Conservation (phyloP, 768 basidiomycete genomes). For the Tubosaeta sp. region DNA sequence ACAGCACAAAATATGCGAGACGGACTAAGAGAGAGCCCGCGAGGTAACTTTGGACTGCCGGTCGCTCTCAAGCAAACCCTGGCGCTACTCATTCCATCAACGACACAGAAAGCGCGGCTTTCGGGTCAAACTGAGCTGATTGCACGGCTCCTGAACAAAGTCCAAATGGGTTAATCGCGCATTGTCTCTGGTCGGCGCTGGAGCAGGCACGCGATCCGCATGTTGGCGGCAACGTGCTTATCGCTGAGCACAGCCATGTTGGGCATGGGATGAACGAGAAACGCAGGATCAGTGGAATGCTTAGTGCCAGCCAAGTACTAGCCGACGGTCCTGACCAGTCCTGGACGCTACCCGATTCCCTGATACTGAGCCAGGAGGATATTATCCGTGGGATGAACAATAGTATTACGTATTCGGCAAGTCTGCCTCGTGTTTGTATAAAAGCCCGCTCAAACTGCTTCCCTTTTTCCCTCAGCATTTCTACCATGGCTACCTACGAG, state of each 20-base stretch:
- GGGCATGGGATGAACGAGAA: slow-evolving; percentile 50
- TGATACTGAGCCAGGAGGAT: slow-evolving; percentile 46
- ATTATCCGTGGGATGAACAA: not conserved
- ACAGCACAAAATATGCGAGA: slow-evolving; percentile 36
- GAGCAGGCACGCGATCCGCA: slow-evolving; percentile 70
- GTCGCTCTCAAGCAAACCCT: slow-evolving; percentile 44
- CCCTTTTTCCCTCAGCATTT: slow-evolving; percentile 25
- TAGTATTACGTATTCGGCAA: not conserved
- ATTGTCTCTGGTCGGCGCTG: not conserved
- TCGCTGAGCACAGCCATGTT: slow-evolving; percentile 36
- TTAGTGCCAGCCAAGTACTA: too few relatives aligned
- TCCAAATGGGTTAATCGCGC: slow-evolving; percentile 57
- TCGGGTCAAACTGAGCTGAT: slow-evolving; percentile 67
- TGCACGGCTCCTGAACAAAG: slow-evolving; percentile 63
- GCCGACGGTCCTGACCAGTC: too few relatives aligned
- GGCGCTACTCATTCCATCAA: slow-evolving; percentile 19
- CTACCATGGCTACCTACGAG: slow-evolving; percentile 36
- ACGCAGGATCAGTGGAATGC: too few relatives aligned
- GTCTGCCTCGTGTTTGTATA: slow-evolving; percentile 37
- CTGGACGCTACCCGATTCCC: too few relatives aligned
- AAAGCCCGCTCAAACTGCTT: slow-evolving; percentile 32
- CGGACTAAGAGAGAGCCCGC: slow-evolving; percentile 50
- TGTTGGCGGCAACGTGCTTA: slow-evolving; percentile 44
- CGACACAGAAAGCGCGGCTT: slow-evolving; percentile 52
- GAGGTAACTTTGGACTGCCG: slow-evolving; percentile 78